Evolutionary conservation across 495 filamentous ascomycete species (phyloP).

Genomic region (Hypoxylon subgilvum): DNA sequence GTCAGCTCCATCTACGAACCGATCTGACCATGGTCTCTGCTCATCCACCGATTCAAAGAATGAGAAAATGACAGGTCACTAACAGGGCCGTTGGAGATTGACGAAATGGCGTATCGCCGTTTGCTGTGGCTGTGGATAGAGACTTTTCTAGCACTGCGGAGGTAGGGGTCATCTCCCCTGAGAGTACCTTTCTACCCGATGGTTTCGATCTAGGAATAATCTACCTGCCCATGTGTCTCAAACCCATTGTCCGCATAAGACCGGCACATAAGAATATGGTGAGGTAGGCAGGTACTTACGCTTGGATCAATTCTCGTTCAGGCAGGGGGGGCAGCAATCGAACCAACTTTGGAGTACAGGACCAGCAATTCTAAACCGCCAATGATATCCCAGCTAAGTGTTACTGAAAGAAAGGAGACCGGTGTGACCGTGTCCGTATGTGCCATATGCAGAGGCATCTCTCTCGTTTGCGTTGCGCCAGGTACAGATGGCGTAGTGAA

Average conservation of each 20-base stretch:
- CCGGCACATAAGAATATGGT: slow-evolving; percentile 7
- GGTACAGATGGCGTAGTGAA: not conserved
- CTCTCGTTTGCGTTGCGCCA: slow-evolving; percentile 24
- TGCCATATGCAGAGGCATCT: not conserved
- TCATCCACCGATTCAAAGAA: slow-evolving; percentile 16
- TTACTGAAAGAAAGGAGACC: slow-evolving; percentile 10
- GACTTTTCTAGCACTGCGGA: not conserved
- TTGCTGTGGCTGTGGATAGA: not conserved
- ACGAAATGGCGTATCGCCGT: slow-evolving; percentile 7
- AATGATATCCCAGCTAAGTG: slow-evolving; percentile 12
- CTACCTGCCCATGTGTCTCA: slow-evolving; percentile 11
- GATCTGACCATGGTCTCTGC: slow-evolving; percentile 19
- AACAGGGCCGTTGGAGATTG: slow-evolving; percentile 15
- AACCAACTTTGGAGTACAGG: slow-evolving; percentile 8
- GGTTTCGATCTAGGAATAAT: not conserved
- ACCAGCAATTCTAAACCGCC: slow-evolving; percentile 3
- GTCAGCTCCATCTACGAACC: slow-evolving; percentile 8
- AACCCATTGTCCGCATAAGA: slow-evolving; percentile 9
- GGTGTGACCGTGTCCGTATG: slow-evolving; percentile 8
- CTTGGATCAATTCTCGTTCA: slow-evolving; percentile 2
- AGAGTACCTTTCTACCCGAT: slow-evolving; percentile 1
- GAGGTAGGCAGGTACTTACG: too few species aligned
- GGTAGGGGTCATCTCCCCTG: not conserved
- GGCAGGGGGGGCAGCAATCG: not conserved
- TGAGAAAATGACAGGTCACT: slow-evolving; percentile 28